Conservation (phyloP, 257 asterid species). For the Fraxinus americana region DNA sequence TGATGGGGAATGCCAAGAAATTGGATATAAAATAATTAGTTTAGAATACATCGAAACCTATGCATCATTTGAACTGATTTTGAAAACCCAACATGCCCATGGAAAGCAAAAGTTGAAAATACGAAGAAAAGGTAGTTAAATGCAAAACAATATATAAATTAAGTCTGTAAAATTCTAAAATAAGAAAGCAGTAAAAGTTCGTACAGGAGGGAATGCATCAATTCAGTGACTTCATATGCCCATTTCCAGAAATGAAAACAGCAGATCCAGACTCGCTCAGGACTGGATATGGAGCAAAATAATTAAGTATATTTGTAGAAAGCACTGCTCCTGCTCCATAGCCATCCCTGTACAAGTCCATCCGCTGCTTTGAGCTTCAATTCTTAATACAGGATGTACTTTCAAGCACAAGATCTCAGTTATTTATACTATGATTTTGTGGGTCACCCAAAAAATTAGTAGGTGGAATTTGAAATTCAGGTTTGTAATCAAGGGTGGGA, state of each 20-base stretch:
- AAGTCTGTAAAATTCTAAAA: background rate
- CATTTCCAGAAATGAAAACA: background rate
- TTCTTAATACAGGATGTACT: background rate
- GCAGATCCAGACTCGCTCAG: conserved; percentile 21
- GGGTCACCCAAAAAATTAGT: background rate
- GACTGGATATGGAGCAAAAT: conserved; percentile 28
- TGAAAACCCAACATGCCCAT: background rate
- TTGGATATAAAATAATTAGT: background rate
- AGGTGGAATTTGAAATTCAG: background rate
- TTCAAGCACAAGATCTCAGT: background rate
- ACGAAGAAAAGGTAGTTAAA: background rate
- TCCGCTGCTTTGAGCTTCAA: conserved; percentile 9
- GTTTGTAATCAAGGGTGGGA: too few species aligned
- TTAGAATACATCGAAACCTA: background rate
- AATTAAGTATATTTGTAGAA: background rate
- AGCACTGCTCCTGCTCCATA: background rate
- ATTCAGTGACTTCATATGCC: background rate
- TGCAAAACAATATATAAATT: background rate
- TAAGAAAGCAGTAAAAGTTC: background rate
- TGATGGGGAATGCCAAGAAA: background rate
- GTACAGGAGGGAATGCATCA: background rate
- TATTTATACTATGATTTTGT: background rate
- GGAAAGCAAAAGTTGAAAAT: background rate
- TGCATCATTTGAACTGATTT: background rate
- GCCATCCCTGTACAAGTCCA: conserved; percentile 20